Evolutionary conservation across 2,329 filamentous ascomycete genomes (phyloP), one percentile per base, ranked within the genome.

Genomic region (Phialophora verrucosa): DNA sequence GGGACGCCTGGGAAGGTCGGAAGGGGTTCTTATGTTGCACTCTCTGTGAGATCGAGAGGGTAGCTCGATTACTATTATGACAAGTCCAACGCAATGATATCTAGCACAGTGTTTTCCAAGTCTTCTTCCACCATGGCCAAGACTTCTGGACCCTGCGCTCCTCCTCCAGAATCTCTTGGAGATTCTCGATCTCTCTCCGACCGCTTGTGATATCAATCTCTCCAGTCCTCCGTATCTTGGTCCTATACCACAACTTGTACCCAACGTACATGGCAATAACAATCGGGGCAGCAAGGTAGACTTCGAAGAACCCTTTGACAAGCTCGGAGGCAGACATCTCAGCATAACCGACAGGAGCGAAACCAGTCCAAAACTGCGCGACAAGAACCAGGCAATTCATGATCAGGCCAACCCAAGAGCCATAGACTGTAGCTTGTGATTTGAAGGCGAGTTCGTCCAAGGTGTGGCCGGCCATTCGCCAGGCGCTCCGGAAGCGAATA

Each of bases 151-250:
- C 92, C 60, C 90, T 89, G 47, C 84, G 81, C 81, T 97, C 93
- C 76, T 96, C 90, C 44, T 89, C 89, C 60, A 96, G 83, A 58
- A 98, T 80, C 68, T 91, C 87, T 27, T 88, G 87, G 51, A 97
- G 80, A 76, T 97, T 93, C 49, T 51, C 49, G 66, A 97, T 85
- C 74, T 97, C 92, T 32, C 93, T 84, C 27, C 92, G 87, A 3
- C 94, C 94, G 0, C 92, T 96, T 65, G 90, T 86, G 70, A 97
- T 80, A 78, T 97, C 93, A 87, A 97, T 96, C 69, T 96, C 90
- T 58, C 84, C 82, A 7, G 85, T 80, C n/a, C 84, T 83, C 53
- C 96, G 84, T 64, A 92, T 83, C 1, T 83, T 81, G 1, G 93
- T 96, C 65, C 83, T 83, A 75, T 87, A 91, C 77, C 83, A 90